Evolutionary conservation across 2,329 filamentous ascomycete genomes (phyloP).

Genomic region (Nemania diffusa): DNA sequence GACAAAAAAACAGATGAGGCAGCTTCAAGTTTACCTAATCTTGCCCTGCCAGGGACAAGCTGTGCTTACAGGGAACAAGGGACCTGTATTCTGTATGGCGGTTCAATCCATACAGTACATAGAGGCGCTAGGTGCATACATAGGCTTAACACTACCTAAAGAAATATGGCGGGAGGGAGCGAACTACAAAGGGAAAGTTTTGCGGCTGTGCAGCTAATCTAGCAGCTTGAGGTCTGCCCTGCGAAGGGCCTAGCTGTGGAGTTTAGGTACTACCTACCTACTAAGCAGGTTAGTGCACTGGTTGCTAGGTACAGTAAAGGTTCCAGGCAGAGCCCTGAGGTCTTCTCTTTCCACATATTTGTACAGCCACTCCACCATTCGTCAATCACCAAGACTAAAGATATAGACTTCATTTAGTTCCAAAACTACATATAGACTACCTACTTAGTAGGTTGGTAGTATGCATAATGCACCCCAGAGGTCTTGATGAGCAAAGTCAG

Average conservation of each 20-base stretch:
- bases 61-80: slow-evolving; percentile 20
- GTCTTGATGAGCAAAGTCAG: no score
- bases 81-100: background rate
- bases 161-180: slow-evolving; percentile 5
- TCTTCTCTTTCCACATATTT: background rate
- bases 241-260: slow-evolving; percentile 23
- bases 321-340: background rate
- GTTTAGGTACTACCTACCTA: background rate
- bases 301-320: background rate
- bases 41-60: slow-evolving; percentile 9
- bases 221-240: slow-evolving; percentile 20
- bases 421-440: background rate
- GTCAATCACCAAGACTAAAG: background rate
- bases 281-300: background rate
- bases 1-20: background rate
- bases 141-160: slow-evolving; percentile 2
- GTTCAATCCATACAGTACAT: no score
- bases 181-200: background rate
- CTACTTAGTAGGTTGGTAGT: no score
- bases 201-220: background rate
- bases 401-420: background rate
- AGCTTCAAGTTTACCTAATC: no score
- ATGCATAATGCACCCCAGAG: no score
- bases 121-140: background rate
- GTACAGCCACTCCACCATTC: background rate